A percentile compares a stretch with the other conserved stretches of the same genome.
Evolutionary conservation across 345 rosid genomes (phyloP).

Genomic region (Pistacia integerrima): DNA sequence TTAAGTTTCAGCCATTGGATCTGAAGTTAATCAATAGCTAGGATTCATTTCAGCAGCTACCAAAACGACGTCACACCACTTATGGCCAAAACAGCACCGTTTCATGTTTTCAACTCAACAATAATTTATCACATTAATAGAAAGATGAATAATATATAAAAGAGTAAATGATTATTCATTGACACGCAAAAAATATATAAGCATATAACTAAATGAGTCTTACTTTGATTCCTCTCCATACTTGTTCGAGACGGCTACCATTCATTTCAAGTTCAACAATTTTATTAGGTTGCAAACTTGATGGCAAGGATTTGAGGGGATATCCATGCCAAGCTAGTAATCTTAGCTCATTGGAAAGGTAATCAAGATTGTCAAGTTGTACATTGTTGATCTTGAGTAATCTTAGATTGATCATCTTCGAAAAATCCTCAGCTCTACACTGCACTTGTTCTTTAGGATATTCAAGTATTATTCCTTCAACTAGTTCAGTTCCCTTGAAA

Average conservation of each 20-base stretch:
- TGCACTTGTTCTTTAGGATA: background rate
- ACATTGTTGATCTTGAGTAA: background rate
- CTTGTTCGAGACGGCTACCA: constrained; percentile 24
- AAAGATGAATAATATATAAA: background rate
- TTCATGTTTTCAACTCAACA: no score
- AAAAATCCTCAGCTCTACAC: background rate
- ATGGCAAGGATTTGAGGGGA: constrained; percentile 30
- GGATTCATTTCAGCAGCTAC: no score
- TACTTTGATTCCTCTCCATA: constrained; percentile 37
- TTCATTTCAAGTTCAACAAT: constrained; percentile 31
- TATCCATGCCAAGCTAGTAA: constrained; percentile 37
- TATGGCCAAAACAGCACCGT: no score
- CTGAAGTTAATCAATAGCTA: no score
- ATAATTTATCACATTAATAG: background rate
- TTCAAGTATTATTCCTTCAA: constrained; percentile 4
- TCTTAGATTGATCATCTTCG: background rate
- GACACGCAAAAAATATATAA: background rate
- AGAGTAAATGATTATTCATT: background rate
- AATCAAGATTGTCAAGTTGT: constrained; percentile 23
- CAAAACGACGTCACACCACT: background rate
- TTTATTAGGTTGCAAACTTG: constrained; percentile 23
- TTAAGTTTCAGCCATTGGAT: no score
- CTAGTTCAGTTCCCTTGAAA: background rate
- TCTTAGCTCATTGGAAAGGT: constrained; percentile 30
- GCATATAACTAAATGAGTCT: background rate